Evolutionary conservation across 75 land plant genomes (phyloP), one percentile per base, ranked within the genome.

Genomic region (Chamaecyparis obtusa): DNA sequence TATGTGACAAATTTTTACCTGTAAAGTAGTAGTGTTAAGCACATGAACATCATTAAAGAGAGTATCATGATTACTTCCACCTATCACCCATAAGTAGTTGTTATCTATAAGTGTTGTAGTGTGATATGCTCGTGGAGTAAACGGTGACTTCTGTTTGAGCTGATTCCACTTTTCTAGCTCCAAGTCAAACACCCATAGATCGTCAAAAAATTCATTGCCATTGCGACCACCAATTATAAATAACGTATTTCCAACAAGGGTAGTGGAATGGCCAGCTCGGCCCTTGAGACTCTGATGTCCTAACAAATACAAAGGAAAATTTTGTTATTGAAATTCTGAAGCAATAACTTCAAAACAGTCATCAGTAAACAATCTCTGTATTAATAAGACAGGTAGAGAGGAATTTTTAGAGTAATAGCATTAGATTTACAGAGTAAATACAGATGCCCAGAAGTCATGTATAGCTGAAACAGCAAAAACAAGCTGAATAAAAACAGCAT

Each of bases 241-340:
- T 16, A 92, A 88, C 44, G 43, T 91, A n/a, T 86, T 87, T 21
- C 93, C 93, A 72, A 92, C 88, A 3, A 90, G 84, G 7, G 93
- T 90, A 30, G 93, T 88, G 2, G 93, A 88, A 87, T 92, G 93
- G 39, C 93, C 93, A 71, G 91, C 93, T 51, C 93, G 89, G 16
- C 92, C 92, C 85, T 87, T 89, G 84, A 91, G 69, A 77, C 60
- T 78, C 27, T 84, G 74, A 71, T 91, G 88, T 64, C 92, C 91
- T 90, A 27, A 41, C 41, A 86, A 87, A 32, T 64, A 30, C 11
- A 54, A 82, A 56, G 33, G 49, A 80, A 44, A 43, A 44, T 8
- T 79, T 39, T 44, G 46, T 80, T 80, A 44, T 43, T 80, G 9
- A 44, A 9, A 80, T 80, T 44, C 41, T 39, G 41, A 77, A 17